phyloP scores from a whole-genome alignment of 2,329 filamentous ascomycete genomes.

The Trichophyton rubrum region DNA sequence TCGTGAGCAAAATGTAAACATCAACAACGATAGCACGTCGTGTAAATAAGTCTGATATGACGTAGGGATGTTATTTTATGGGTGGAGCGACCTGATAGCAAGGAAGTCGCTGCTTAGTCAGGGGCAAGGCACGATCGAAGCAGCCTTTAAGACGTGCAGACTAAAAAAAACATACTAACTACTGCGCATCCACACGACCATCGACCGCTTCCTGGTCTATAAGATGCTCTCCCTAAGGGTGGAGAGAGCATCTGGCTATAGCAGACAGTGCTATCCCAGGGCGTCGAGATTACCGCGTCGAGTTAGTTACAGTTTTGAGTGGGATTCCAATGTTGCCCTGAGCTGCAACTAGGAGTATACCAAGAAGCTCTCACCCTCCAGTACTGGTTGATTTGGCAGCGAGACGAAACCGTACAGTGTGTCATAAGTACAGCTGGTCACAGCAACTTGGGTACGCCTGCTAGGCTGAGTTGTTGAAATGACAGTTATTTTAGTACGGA shows the following conservation, averaged over 20 bases:
- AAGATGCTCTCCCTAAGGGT: background rate
- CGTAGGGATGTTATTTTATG: background rate
- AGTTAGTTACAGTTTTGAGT: too few species aligned
- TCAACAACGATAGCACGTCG: background rate
- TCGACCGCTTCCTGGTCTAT: background rate
- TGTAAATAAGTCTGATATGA: conserved; percentile 1
- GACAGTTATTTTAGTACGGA: too few species aligned
- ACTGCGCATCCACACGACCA: background rate
- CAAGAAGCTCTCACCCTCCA: too few species aligned
- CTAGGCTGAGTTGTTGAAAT: too few species aligned
- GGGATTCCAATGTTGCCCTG: too few species aligned
- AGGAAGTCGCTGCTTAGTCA: too few species aligned
- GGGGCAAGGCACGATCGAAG: background rate
- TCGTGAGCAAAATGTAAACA: background rate
- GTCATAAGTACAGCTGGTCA: too few species aligned
- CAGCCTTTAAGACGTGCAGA: background rate
- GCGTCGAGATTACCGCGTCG: background rate
- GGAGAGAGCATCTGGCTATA: background rate
- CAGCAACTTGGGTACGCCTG: too few species aligned
- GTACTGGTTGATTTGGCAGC: too few species aligned
- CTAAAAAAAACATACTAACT: too few species aligned
- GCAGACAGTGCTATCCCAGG: background rate
- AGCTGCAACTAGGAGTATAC: too few species aligned
- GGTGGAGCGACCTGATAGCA: background rate
- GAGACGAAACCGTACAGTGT: too few species aligned